Evolutionary conservation across 2,329 filamentous ascomycete genomes (phyloP), one percentile per base, ranked within the genome.

Genomic region (Dactylellina drechsleri): DNA sequence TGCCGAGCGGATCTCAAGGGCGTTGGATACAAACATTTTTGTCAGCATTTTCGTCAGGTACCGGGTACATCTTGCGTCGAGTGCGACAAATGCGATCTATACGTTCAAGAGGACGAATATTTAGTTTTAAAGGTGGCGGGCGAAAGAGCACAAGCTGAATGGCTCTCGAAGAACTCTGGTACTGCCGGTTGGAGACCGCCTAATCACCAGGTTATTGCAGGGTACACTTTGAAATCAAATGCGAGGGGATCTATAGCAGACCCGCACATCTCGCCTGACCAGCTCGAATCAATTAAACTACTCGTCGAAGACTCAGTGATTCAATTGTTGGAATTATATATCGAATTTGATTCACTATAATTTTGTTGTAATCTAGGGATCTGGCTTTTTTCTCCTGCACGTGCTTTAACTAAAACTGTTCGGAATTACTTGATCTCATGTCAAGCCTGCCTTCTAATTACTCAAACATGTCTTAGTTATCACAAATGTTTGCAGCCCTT

Each of bases 21-120:
- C 1, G 90, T 93, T 81, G 93, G 94, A 0, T 98, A 99, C 82
- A 86, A 89, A 45, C 95, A 99, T 82, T 99, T 97, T 80, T 99
- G 95, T 81, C 91, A 97, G 81, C 95, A 98, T 82, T 98, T 98
- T 81, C 87, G 95, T 7, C 90, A 92, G 8, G 87, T 91, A 76
- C 92, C 91, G 0, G 92, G 93, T 57, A 86, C 87, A 13, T 84
- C 85, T 13, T 99, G 95, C 81, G 85, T 82, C 0, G 89, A 96
- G 81, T 98, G 95, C 83, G 89, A 90, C 49, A 89, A 88, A 79
- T 94, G 91, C 82, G 92, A 93, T 80, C 85, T 94, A 10, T 88
- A 88, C 78, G 82, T 84, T 50, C 91, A 90, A 83, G 91, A 93
- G 82, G 86, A 89, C 65, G 91, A 93, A 80, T 88, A 92, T 74